Evolutionary conservation across 2,329 filamentous ascomycete species (phyloP).

Genomic region (Incumbomyces delicatus): DNA sequence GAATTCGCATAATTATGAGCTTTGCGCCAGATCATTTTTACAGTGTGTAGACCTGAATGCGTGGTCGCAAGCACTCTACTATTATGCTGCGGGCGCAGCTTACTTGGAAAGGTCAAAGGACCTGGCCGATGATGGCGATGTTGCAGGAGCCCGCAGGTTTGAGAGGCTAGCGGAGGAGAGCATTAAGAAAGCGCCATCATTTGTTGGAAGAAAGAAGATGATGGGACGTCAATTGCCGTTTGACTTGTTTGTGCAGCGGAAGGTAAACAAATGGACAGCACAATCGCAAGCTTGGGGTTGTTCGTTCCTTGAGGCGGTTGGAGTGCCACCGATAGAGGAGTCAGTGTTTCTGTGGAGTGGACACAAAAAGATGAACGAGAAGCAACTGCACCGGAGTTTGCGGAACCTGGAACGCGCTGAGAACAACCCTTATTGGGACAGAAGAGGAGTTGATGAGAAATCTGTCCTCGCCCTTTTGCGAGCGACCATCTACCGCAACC

Average conservation of each 20-base stretch:
- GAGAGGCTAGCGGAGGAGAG: slow-evolving; percentile 59
- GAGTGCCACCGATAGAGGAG: slow-evolving; percentile 71
- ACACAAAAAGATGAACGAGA: slow-evolving; percentile 63
- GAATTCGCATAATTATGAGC: slow-evolving; percentile 66
- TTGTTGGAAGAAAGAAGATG: slow-evolving; percentile 78
- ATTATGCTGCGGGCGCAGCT: slow-evolving; percentile 71
- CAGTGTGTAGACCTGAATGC: slow-evolving; percentile 70
- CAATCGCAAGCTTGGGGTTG: slow-evolving; percentile 58
- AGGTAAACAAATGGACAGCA: slow-evolving; percentile 79
- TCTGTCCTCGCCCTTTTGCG: slow-evolving; percentile 58
- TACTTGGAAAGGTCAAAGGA: slow-evolving; percentile 75
- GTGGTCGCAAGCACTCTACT: slow-evolving; percentile 85
- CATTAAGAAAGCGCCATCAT: slow-evolving; percentile 59
- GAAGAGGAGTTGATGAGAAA: slow-evolving; percentile 48
- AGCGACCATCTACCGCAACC: slow-evolving; percentile 55
- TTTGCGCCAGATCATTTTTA: slow-evolving; percentile 61
- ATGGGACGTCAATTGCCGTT: slow-evolving; percentile 85
- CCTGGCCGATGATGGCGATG: slow-evolving; percentile 29
- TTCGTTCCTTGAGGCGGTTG: slow-evolving; percentile 68
- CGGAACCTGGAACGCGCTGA: slow-evolving; percentile 53
- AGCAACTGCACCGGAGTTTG: slow-evolving; percentile 56
- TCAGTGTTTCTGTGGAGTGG: slow-evolving; percentile 95
- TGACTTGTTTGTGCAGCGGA: slow-evolving; percentile 73
- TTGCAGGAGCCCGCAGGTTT: slow-evolving; percentile 42
- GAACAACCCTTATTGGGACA: slow-evolving; percentile 39